phyloP scores from a whole-genome alignment of 1,139 yeast genomes.

The Magnusiomyces tetraspermus region DNA sequence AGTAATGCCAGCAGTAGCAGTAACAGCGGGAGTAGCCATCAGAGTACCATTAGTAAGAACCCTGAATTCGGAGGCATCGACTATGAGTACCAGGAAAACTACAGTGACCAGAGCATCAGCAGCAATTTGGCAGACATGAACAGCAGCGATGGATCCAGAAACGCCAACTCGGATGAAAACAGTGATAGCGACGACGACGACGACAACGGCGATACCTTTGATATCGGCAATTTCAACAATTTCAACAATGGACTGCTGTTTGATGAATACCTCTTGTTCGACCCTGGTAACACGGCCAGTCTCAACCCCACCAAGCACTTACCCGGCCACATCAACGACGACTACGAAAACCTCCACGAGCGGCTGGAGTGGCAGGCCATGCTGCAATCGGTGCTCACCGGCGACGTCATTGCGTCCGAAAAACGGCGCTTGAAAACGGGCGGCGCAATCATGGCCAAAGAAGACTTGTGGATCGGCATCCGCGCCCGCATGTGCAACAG shows the following conservation, averaged over 20 bases:
- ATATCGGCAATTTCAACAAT: background rate
- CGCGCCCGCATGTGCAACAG: slow-evolving; percentile 77
- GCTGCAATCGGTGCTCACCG: slow-evolving; percentile 82
- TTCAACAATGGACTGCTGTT: background rate
- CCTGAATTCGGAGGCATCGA: no score
- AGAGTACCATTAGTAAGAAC: no score
- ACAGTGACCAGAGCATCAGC: background rate
- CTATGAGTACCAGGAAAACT: no score
- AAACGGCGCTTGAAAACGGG: slow-evolving; percentile 63
- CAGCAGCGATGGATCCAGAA: background rate
- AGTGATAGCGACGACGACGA: slow-evolving; percentile 8
- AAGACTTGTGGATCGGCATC: slow-evolving; percentile 72
- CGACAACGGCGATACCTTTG: no score
- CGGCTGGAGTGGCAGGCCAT: slow-evolving; percentile 94
- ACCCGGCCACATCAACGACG: no score
- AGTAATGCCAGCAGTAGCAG: no score
- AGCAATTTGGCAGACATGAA: background rate
- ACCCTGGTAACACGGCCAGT: slow-evolving; percentile 13
- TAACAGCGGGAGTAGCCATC: no score
- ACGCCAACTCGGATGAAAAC: background rate
- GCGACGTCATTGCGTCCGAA: slow-evolving; percentile 88
- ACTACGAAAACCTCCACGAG: slow-evolving; percentile 53
- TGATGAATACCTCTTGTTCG: background rate
- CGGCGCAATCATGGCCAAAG: slow-evolving; percentile 35
- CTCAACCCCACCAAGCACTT: slow-evolving; percentile 18